Evolutionary conservation across 2,329 filamentous ascomycete species (phyloP).

Genomic region (Ophiostoma quercus): DNA sequence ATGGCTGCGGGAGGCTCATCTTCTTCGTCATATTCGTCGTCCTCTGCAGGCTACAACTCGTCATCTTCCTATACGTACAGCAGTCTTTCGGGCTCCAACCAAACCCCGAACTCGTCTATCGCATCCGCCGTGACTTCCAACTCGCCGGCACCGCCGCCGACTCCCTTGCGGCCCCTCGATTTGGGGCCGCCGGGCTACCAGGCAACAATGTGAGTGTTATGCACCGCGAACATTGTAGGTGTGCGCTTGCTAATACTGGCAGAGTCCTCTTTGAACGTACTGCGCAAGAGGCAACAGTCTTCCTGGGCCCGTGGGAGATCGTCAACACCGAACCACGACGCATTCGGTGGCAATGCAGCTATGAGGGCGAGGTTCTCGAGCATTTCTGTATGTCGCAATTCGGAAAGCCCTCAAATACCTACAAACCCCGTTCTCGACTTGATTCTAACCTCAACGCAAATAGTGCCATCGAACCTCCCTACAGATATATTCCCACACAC

Average conservation of each 20-base stretch:
- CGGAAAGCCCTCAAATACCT: neutral
- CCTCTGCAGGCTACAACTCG: slow-evolving; percentile 40
- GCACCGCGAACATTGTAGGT: neutral
- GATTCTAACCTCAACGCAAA: neutral
- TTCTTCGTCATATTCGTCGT: slow-evolving; percentile 46
- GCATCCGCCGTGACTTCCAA: slow-evolving; percentile 40
- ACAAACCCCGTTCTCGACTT: neutral
- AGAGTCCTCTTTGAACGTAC: slow-evolving; percentile 50
- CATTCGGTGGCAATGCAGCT: slow-evolving; percentile 50
- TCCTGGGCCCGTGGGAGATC: slow-evolving; percentile 51
- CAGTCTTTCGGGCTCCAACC: slow-evolving; percentile 43
- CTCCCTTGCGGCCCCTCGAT: slow-evolving; percentile 44
- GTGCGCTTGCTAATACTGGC: slow-evolving; percentile 20
- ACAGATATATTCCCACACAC: slow-evolving; percentile 46
- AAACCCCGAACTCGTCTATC: slow-evolving; percentile 44
- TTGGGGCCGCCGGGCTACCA: slow-evolving; percentile 50
- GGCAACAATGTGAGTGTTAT: slow-evolving; percentile 45
- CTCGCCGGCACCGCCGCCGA: slow-evolving; percentile 38
- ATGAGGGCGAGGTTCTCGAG: slow-evolving; percentile 48
- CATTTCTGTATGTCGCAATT: slow-evolving; percentile 40
- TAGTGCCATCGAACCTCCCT: slow-evolving; percentile 44
- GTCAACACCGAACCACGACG: slow-evolving; percentile 44
- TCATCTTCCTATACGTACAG: slow-evolving; percentile 41
- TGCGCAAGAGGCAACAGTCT: slow-evolving; percentile 45
- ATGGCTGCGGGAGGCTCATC: slow-evolving; percentile 38